Evolutionary conservation across 140 eudicot genomes (phyloP).

Genomic region (Anethum foeniculum): DNA sequence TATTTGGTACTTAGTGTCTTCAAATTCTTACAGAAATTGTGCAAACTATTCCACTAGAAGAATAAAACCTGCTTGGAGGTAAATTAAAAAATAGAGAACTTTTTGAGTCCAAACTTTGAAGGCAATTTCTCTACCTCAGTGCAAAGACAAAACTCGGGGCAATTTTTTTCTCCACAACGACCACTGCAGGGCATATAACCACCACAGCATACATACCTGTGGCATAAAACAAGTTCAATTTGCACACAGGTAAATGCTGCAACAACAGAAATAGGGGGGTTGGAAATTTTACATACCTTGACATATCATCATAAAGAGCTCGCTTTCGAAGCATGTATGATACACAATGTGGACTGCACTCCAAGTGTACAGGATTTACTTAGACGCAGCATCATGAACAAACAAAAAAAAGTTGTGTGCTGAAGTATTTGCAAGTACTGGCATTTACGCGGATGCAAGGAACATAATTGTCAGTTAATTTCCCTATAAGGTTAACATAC

Average conservation of each 20-base stretch:
- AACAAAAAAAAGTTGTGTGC: no score
- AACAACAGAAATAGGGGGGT: not conserved
- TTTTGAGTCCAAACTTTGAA: not conserved
- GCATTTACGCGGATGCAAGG: no score
- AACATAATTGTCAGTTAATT: no score
- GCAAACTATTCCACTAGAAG: not conserved
- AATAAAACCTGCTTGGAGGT: not conserved
- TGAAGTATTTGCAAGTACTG: no score
- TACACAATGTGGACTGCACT: slow-evolving; percentile 50
- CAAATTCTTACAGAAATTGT: not conserved
- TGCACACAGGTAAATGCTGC: not conserved
- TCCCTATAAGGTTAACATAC: no score
- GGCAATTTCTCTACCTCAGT: slow-evolving; percentile 58
- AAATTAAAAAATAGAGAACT: not conserved
- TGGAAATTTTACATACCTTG: slow-evolving; percentile 30
- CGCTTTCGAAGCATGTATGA: slow-evolving; percentile 67
- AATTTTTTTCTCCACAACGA: slow-evolving; percentile 84
- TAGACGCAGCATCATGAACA: not conserved
- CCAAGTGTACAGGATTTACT: not conserved
- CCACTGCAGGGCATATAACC: slow-evolving; percentile 99
- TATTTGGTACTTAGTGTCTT: no score
- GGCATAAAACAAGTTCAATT: slow-evolving; percentile 1
- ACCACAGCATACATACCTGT: slow-evolving; percentile 80
- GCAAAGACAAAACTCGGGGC: slow-evolving; percentile 95
- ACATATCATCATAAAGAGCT: slow-evolving; percentile 63